Percentiles rank a stretch among this genome's conserved stretches.
phyloP scores from a whole-genome alignment of 116 monocot species.

The Trichopus zeylanicus region DNA sequence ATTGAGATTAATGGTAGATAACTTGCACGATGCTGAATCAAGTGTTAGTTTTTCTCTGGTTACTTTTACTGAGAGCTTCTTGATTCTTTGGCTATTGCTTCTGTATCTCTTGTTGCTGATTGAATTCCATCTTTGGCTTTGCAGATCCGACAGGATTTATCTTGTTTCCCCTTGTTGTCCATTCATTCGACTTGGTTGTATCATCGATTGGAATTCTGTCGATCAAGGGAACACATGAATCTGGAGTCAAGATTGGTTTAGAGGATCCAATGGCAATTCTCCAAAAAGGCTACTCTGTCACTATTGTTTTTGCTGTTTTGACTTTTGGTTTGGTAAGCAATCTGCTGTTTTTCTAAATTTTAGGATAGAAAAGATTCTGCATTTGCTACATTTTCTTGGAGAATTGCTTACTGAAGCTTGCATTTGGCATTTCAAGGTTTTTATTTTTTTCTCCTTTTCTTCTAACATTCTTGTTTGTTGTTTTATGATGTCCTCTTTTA shows the following conservation, averaged over 20 bases:
- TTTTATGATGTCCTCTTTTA: neutral
- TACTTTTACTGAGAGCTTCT: neutral
- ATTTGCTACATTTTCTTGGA: no score
- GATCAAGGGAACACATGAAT: slow-evolving; percentile 46
- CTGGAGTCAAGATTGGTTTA: slow-evolving; percentile 29
- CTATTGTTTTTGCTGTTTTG: slow-evolving; percentile 82
- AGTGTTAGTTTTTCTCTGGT: no score
- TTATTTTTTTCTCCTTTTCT: neutral
- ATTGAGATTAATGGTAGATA: no score
- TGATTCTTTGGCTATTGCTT: neutral
- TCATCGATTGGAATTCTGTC: slow-evolving; percentile 66
- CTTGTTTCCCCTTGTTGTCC: slow-evolving; percentile 67
- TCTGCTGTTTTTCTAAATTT: slow-evolving; percentile 5
- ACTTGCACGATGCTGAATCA: no score
- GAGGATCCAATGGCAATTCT: slow-evolving; percentile 89
- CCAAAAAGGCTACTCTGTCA: slow-evolving; percentile 93
- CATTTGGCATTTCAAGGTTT: neutral
- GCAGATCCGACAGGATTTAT: slow-evolving; percentile 75
- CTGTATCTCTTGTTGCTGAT: neutral
- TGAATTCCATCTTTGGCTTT: slow-evolving; percentile 1
- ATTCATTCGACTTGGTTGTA: slow-evolving; percentile 66
- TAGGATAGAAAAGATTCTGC: no score
- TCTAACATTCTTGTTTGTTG: neutral
- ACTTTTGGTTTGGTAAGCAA: slow-evolving; percentile 81
- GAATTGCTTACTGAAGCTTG: no score